Evolutionary conservation across 257 asterid genomes (phyloP).

Genomic region (Capsicum pubescens): DNA sequence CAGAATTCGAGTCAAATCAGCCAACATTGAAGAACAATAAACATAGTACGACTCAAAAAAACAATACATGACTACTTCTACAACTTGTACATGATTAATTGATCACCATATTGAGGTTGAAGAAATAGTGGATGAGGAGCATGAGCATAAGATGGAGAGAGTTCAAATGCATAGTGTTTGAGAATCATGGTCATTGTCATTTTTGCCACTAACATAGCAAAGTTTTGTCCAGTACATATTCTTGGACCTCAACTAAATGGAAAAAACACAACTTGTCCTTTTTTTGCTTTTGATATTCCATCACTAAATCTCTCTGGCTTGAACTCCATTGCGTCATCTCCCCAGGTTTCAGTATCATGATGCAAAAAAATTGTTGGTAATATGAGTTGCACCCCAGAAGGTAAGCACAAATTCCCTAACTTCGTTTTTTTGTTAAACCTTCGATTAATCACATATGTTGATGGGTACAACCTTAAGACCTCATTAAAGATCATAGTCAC

Average conservation of each 20-base stretch:
- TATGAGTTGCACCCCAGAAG: conserved; percentile 24
- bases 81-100: conserved; percentile 30
- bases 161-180: conserved; percentile 33
- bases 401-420: conserved; percentile 24
- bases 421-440: conserved; percentile 24
- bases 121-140: conserved; percentile 32
- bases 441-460: conserved; percentile 5
- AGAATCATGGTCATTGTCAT: conserved; percentile 32
- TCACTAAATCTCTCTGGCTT: conserved; percentile 41
- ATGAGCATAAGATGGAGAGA: conserved; percentile 35
- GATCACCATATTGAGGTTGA: conserved; percentile 43
- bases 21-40: neutral
- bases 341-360: conserved; percentile 39
- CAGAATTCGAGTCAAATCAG: no score
- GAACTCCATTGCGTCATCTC: conserved; percentile 39
- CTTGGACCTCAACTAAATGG: conserved; percentile 42
- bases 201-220: conserved; percentile 35
- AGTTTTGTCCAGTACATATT: conserved; percentile 34
- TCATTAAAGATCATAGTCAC: conserved; percentile 36
- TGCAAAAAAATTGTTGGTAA: conserved; percentile 32
- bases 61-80: neutral
- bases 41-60: neutral
- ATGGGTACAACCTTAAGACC: conserved; percentile 38
- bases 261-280: conserved; percentile 32
- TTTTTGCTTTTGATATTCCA: conserved; percentile 38